These are phyloP conservation scores for Talaromyces albobiverticillius DNA, from an alignment of 2,329 filamentous ascomycete species.

Conservation along the genomic window DNA sequence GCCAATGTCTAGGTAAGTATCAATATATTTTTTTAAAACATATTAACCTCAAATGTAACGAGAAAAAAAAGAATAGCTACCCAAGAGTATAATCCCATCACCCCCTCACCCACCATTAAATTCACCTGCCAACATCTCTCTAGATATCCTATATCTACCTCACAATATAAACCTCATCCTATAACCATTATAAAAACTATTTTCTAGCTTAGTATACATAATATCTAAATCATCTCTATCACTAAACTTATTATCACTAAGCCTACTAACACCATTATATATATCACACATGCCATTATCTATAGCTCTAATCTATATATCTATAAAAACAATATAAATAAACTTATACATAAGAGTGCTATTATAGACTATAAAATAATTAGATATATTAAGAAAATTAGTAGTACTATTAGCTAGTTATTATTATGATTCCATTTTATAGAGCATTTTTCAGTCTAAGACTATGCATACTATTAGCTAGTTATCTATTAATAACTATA, in stretches of 20 bases:
- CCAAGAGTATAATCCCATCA: too few species aligned
- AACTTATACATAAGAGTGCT: constrained; percentile 25
- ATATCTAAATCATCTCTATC: constrained; percentile 28
- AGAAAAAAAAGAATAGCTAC: too few species aligned
- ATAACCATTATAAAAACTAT: constrained; percentile 30
- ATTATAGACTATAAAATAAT: constrained; percentile 32
- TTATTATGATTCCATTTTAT: too few species aligned
- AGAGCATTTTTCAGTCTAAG: too few species aligned
- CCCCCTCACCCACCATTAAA: too few species aligned
- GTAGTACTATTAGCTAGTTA: too few species aligned
- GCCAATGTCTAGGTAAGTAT: background rate
- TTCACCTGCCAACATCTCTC: too few species aligned
- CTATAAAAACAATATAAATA: constrained; percentile 28
- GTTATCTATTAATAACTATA: constrained; percentile 24
- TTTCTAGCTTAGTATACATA: constrained; percentile 27
- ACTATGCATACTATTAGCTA: constrained; percentile 21
- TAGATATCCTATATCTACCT: constrained; percentile 15
- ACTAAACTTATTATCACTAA: constrained; percentile 33
- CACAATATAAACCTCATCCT: constrained; percentile 26
- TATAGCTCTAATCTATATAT: constrained; percentile 33
- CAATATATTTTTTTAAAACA: too few species aligned
- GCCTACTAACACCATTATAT: constrained; percentile 30
- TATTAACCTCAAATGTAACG: too few species aligned
- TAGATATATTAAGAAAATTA: constrained; percentile 26
- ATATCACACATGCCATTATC: constrained; percentile 32